phyloP scores from a whole-genome alignment of 2,329 filamentous ascomycete species.

The Colletotrichum acutatum region DNA sequence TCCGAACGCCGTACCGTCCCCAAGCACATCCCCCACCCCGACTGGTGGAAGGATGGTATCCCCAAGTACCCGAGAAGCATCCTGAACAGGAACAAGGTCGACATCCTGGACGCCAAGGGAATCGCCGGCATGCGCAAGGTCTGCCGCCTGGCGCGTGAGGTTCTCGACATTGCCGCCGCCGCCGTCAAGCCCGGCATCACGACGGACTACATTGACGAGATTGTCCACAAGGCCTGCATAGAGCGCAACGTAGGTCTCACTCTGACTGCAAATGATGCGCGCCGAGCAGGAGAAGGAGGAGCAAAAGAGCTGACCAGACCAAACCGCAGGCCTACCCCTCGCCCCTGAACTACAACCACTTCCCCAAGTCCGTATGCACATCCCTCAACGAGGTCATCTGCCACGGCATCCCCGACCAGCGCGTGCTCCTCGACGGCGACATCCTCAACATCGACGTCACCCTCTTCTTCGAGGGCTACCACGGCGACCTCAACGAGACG shows the following conservation, averaged over 20 bases:
- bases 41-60: constrained; percentile 89
- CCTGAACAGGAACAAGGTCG: constrained; percentile 81
- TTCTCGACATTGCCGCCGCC: constrained; percentile 89
- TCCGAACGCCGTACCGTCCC: constrained; percentile 79
- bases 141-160: constrained; percentile 87
- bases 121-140: constrained; percentile 94
- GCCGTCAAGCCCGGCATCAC: constrained; percentile 91
- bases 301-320: not conserved
- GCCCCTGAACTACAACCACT: constrained; percentile 93
- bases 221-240: constrained; percentile 94
- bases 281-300: not conserved
- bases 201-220: constrained; percentile 93
- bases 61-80: constrained; percentile 70
- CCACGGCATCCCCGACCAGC: constrained; percentile 95
- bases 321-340: constrained; percentile 85
- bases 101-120: constrained; percentile 81
- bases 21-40: constrained; percentile 82
- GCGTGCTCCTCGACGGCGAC: constrained; percentile 88
- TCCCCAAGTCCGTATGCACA: constrained; percentile 98
- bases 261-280: not conserved
- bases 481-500: constrained; percentile 97
- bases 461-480: constrained; percentile 93
- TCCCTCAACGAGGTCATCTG: constrained; percentile 98
- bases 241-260: constrained; percentile 81
- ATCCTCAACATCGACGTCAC: constrained; percentile 98